Conservation (phyloP, 1,284 basidiomycete species). For the Puccinia hordei region DNA sequence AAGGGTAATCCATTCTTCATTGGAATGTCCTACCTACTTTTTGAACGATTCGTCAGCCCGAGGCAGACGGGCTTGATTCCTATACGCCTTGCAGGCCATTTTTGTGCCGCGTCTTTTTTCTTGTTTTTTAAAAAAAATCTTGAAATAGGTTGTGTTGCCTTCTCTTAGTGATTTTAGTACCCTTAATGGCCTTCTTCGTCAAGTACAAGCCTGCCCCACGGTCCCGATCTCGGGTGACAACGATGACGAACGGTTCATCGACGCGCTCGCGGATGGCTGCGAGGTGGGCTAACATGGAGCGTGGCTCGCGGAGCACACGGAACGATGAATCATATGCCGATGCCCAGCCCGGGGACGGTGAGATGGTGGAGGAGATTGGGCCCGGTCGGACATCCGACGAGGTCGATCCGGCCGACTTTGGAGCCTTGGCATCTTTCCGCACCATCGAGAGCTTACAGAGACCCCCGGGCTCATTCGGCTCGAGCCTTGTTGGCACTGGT, state of each 20-base stretch:
- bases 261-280: constrained; percentile 42
- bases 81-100: neutral
- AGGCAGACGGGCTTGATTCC: neutral
- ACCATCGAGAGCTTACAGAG: neutral
- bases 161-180: neutral
- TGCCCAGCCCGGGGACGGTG: constrained; percentile 6
- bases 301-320: neutral
- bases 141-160: constrained; percentile 26
- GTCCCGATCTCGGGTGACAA: neutral
- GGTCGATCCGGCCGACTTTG: constrained; percentile 36
- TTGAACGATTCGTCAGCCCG: neutral
- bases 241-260: constrained; percentile 19
- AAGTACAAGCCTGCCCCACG: constrained; percentile 10
- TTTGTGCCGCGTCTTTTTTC: neutral
- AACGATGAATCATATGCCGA: neutral
- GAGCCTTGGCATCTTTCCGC: neutral
- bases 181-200: constrained; percentile 7
- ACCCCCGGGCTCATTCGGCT: neutral
- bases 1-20: neutral
- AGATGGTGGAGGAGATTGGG: neutral
- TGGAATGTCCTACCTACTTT: neutral
- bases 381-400: neutral
- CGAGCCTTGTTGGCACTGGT: constrained; percentile 30
- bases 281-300: constrained; percentile 44
- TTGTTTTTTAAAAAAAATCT: constrained; percentile 16